phyloP scores from a whole-genome alignment of 2,329 filamentous ascomycete species.

The Verticillium tricorpus region DNA sequence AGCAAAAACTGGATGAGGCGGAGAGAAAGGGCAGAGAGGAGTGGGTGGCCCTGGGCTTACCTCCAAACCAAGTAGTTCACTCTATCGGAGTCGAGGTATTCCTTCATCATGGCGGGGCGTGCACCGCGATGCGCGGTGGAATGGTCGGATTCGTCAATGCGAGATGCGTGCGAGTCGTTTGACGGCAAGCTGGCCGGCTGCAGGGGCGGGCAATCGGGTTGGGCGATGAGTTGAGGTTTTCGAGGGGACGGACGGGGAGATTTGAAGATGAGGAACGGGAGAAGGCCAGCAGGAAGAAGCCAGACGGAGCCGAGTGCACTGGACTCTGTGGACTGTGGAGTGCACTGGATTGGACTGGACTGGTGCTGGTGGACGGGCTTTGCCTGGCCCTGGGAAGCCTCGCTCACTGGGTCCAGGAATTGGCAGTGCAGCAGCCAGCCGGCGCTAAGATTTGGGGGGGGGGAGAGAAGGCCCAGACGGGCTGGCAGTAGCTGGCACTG shows the following conservation, averaged over 20 bases:
- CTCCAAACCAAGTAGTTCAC: constrained; percentile 69
- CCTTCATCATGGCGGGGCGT: constrained; percentile 45
- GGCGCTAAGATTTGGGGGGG: not conserved
- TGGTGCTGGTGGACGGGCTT: too few relatives aligned
- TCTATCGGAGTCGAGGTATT: constrained; percentile 61
- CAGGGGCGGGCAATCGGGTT: not conserved
- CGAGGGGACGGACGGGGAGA: not conserved
- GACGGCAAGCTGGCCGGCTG: not conserved
- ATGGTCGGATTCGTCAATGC: constrained; percentile 2
- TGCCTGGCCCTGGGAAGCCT: not conserved
- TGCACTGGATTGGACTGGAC: not conserved
- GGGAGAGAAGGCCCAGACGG: not conserved
- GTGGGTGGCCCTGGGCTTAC: constrained; percentile 42
- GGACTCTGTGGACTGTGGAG: not conserved
- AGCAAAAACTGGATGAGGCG: constrained; percentile 10
- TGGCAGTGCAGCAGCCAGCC: constrained; percentile 3
- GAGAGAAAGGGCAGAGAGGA: constrained; percentile 7
- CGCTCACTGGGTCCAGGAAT: not conserved
- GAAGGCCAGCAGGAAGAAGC: not conserved
- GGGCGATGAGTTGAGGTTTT: constrained; percentile 2
- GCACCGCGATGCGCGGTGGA: constrained; percentile 13
- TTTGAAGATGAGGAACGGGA: constrained; percentile 4
- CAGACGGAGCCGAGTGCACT: constrained; percentile 2
- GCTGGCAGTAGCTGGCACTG: not conserved
- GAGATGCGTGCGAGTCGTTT: not conserved